phyloP scores from a whole-genome alignment of 2,329 filamentous ascomycete genomes.

The Botrytis sinoallii region DNA sequence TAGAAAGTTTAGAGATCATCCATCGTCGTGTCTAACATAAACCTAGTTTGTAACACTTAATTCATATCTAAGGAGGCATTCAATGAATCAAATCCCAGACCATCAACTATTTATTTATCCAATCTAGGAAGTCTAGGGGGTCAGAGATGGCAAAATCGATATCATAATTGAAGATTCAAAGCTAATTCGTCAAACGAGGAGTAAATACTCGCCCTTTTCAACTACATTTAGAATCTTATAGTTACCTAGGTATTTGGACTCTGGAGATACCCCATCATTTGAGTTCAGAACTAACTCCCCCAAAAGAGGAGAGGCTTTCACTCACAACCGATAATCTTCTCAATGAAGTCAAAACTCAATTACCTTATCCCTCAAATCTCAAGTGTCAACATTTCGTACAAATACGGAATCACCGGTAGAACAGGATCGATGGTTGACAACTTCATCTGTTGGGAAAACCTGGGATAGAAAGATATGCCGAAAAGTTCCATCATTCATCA shows the following conservation, averaged over 20 bases:
- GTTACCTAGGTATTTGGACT: neutral
- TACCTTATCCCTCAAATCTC: neutral
- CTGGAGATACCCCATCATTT: neutral
- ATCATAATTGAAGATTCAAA: neutral
- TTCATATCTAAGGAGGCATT: neutral
- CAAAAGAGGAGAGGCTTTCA: neutral
- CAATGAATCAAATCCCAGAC: neutral
- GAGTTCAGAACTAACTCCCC: neutral
- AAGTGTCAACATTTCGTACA: neutral
- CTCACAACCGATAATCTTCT: neutral
- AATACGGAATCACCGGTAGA: neutral
- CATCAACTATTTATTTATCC: neutral
- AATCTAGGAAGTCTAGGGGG: neutral
- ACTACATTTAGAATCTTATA: neutral
- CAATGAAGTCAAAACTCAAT: neutral
- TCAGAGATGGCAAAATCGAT: neutral
- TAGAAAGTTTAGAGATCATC: neutral
- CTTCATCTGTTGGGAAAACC: neutral
- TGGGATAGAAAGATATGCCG: constrained; percentile 1
- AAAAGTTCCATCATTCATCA: neutral
- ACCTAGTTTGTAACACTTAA: neutral
- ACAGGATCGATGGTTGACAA: neutral
- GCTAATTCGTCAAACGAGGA: neutral
- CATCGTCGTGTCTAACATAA: neutral
- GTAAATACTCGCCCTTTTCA: neutral